These are phyloP conservation scores for Lophiostoma macrostomum DNA, from an alignment of 495 filamentous ascomycete genomes.

Conservation along the genomic window DNA sequence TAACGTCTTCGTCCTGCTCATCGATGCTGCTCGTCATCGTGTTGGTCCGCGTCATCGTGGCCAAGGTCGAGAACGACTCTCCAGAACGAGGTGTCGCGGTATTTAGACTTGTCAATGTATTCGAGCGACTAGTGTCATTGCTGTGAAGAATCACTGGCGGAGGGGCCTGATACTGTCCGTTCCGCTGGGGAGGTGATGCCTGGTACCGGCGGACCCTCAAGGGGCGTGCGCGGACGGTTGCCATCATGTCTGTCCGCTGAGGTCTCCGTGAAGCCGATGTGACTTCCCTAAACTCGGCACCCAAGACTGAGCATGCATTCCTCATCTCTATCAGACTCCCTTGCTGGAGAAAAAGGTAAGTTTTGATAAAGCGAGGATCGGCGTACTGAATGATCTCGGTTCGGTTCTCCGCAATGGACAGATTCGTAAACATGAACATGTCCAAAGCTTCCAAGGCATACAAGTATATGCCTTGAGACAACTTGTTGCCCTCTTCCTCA, in stretches of 20 bases:
- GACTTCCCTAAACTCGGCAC: conserved; percentile 40
- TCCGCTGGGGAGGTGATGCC: conserved; percentile 27
- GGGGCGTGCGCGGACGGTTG: conserved; percentile 28
- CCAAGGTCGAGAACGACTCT: conserved; percentile 65
- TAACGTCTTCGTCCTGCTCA: conserved; percentile 70
- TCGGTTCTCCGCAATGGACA: conserved; percentile 65
- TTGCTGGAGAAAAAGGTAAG: conserved; percentile 28
- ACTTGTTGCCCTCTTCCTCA: conserved; percentile 49
- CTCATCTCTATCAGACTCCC: conserved; percentile 31
- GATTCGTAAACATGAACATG: conserved; percentile 71
- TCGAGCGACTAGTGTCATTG: conserved; percentile 41
- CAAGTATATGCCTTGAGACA: conserved; percentile 63
- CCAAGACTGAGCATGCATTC: conserved; percentile 29
- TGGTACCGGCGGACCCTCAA: conserved; percentile 29
- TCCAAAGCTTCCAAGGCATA: conserved; percentile 68
- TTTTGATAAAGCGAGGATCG: conserved; percentile 51
- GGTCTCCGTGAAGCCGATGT: conserved; percentile 38
- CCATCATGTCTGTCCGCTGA: conserved; percentile 1
- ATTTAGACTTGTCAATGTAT: conserved; percentile 48
- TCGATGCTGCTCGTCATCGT: conserved; percentile 52
- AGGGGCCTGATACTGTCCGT: conserved; percentile 26
- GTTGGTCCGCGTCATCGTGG: conserved; percentile 50
- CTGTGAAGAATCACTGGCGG: conserved; percentile 45
- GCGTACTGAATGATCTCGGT: conserved; percentile 68
- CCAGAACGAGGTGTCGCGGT: conserved; percentile 71